A percentile compares a stretch with the other conserved stretches of the same genome.
These are phyloP conservation scores for Aureobasidium sp. DNA, from an alignment of 2,329 filamentous ascomycete species.

Conservation along the genomic window DNA sequence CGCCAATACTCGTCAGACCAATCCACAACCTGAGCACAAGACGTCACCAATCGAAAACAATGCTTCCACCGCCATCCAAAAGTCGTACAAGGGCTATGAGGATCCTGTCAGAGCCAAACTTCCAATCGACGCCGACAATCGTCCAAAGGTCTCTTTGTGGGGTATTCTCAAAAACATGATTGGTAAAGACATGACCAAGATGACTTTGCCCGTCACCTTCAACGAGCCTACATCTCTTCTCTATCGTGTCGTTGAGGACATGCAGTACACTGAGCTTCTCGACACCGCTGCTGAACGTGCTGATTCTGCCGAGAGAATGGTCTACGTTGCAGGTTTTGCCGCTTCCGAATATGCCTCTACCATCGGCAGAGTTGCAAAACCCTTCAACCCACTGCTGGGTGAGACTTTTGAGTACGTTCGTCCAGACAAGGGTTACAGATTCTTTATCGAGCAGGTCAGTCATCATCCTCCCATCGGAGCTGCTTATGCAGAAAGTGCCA, in stretches of 20 bases:
- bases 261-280: conserved; percentile 93
- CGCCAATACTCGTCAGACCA: conserved; percentile 33
- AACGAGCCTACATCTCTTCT: conserved; percentile 95
- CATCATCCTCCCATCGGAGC: conserved; percentile 94
- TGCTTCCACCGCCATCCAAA: conserved; percentile 59
- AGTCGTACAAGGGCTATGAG: conserved; percentile 84
- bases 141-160: conserved; percentile 93
- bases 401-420: conserved; percentile 96
- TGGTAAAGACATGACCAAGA: conserved; percentile 99
- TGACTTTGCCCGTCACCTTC: conserved; percentile 96
- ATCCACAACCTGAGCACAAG: conserved; percentile 17
- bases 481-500: conserved; percentile 82
- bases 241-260: conserved; percentile 91
- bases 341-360: conserved; percentile 96
- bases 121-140: conserved; percentile 84
- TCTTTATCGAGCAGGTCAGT: conserved; percentile 97
- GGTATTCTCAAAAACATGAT: conserved; percentile 99
- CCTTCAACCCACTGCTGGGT: conserved; percentile 91
- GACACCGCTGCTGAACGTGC: conserved; percentile 77
- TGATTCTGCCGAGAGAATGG: conserved; percentile 83
- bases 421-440: conserved; percentile 94
- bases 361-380: conserved; percentile 92
- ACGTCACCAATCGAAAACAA: conserved; percentile 19
- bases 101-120: conserved; percentile 72
- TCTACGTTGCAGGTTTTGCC: conserved; percentile 93